Evolutionary conservation across 768 basidiomycete species (phyloP).

Genomic region (Filobasidium floriforme): DNA sequence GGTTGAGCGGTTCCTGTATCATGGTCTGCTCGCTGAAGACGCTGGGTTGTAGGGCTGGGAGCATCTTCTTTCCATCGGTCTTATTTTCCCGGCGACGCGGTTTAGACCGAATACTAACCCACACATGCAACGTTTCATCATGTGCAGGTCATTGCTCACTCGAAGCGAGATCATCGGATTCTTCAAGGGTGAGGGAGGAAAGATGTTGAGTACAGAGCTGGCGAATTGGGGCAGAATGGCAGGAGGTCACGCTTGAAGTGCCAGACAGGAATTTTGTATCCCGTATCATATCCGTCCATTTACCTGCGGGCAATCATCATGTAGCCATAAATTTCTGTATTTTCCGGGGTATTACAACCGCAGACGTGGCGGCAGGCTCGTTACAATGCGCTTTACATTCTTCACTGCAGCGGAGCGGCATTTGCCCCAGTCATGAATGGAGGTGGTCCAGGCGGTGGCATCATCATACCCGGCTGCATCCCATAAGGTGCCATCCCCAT

Average conservation of each 20-base stretch:
- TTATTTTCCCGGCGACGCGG: conserved; percentile 55
- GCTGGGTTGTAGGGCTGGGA: conserved; percentile 62
- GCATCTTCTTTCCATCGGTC: conserved; percentile 52
- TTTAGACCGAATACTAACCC: conserved; percentile 47
- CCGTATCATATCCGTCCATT: too few species aligned
- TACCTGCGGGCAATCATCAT: too few species aligned
- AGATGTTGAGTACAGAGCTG: conserved; percentile 38
- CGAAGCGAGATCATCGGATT: conserved; percentile 54
- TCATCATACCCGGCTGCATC: conserved; percentile 10
- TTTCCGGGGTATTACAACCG: too few species aligned
- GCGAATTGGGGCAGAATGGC: conserved; percentile 42
- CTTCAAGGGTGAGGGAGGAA: conserved; percentile 41
- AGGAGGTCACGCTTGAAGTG: conserved; percentile 36
- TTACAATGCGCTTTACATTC: neutral
- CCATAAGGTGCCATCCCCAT: conserved; percentile 9
- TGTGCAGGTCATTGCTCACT: conserved; percentile 61
- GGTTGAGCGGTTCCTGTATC: too few species aligned
- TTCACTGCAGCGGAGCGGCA: conserved; percentile 12
- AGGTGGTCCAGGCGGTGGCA: conserved; percentile 19
- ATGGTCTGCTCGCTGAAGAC: too few species aligned
- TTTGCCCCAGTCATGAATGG: conserved; percentile 23
- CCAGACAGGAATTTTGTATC: too few species aligned
- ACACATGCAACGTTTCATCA: conserved; percentile 62
- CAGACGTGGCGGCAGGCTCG: too few species aligned
- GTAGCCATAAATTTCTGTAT: too few species aligned